phyloP scores from a whole-genome alignment of 2,329 filamentous ascomycete species.

The Phaeophleospora eucalypticola region DNA sequence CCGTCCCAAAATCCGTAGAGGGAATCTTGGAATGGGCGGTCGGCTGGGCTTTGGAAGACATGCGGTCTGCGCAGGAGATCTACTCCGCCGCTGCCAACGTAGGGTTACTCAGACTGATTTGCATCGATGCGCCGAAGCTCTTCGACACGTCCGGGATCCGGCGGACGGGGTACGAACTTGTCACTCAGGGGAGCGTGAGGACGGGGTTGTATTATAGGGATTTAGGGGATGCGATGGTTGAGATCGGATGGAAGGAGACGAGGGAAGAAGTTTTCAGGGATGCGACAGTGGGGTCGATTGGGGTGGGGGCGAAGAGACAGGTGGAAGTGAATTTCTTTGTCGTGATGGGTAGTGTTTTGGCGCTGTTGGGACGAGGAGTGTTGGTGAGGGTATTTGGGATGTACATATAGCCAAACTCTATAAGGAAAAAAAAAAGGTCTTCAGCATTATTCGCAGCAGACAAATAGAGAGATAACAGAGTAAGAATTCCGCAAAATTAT shows the following conservation, averaged over 20 bases:
- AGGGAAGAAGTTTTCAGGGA: no score
- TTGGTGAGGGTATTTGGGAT: no score
- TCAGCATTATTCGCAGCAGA: no score
- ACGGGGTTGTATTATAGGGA: slow-evolving; percentile 16
- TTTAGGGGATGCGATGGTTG: slow-evolving; percentile 16
- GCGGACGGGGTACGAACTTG: slow-evolving; percentile 15
- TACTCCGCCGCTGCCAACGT: slow-evolving; percentile 5
- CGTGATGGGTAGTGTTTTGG: no score
- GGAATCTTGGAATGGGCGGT: not conserved
- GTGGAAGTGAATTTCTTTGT: no score
- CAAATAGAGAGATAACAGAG: no score
- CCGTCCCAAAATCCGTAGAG: not conserved
- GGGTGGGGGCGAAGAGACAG: no score
- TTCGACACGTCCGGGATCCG: slow-evolving; percentile 12
- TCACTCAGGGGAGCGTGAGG: slow-evolving; percentile 1
- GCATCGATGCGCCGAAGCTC: slow-evolving; percentile 17
- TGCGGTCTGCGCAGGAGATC: slow-evolving; percentile 6
- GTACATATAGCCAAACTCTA: no score
- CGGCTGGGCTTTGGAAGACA: not conserved
- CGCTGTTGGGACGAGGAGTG: no score
- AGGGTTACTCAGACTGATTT: slow-evolving; percentile 14
- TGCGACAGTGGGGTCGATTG: no score
- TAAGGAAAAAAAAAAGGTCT: no score
- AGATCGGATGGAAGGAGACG: slow-evolving; percentile 10
- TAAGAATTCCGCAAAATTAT: no score